Base-by-base conservation (phyloP, 1,284 basidiomycete species). In the Sporisorium scitamineum region DNA sequence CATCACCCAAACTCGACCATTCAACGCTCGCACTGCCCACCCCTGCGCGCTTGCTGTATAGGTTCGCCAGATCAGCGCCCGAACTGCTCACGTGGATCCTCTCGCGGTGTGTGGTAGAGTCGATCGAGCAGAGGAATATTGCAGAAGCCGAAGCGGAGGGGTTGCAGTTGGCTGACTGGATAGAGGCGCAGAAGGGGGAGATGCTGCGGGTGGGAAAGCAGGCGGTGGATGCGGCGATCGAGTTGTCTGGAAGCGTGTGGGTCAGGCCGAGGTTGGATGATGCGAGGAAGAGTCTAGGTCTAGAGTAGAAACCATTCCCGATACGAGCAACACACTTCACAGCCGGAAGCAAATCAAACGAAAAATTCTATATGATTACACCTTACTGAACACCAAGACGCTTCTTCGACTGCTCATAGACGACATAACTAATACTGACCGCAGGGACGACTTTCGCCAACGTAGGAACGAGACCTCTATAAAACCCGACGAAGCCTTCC, bases 401-500 rank as follows among this genome's bases (percentile, higher is more conserved):
- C 60, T 67, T 74, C 71, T 82, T 82, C 20, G 56, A 63, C 72
- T 78, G 82, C 62, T 85, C 84, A 48, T 85, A 85, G 0, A 84
- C 83, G 22, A 84, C 83, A 53, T 85, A 85, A 47, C 78, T 80
- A 51, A 85, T 85, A 2, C 79, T 81, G 8, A 85, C 80, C 9
- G 80, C 80, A 0, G 80, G 80, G 0, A 80, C 81, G 9, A 81
- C 81, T 41, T 97, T 98, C 50, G 95, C 93, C 78, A 97, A 88
- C 51, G 93, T 94, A 37, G 94, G 94, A 61, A 94, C 89, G 75
- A 96, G 87, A 39, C 96, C 96, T 51, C 95, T 91, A 87, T 99
- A 99, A 86, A 99, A 94, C 2, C 96, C 96, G 72, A 91, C 89
- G 91, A 94, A 93, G 0, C 96, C 96, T 84, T 98, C 96, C 22